A percentile compares a stretch with the other conserved stretches of the same genome.
These are phyloP conservation scores for Beauveria sp. DNA, from an alignment of 2,329 filamentous ascomycete genomes.

Conservation along the genomic window DNA sequence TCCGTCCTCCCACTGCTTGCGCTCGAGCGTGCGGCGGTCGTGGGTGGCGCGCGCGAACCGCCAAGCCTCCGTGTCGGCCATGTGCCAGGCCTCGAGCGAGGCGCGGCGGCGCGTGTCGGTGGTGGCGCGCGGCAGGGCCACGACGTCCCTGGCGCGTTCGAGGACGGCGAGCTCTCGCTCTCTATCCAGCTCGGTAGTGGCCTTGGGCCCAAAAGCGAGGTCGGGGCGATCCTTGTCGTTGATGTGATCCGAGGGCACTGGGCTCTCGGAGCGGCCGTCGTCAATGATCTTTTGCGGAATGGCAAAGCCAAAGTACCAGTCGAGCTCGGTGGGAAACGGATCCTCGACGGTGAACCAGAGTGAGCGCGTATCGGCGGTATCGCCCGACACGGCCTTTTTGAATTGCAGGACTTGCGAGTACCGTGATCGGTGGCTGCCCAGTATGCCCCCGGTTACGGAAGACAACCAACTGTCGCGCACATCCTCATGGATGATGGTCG, in stretches of 20 bases:
- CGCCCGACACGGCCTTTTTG: constrained; percentile 73
- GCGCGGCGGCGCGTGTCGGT: constrained; percentile 40
- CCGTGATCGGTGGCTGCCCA: constrained; percentile 53
- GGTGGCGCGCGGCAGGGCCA: constrained; percentile 38
- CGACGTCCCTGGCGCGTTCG: constrained; percentile 36
- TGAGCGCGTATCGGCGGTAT: constrained; percentile 53
- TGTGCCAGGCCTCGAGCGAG: constrained; percentile 57
- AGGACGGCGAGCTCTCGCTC: constrained; percentile 49
- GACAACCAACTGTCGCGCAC: constrained; percentile 73
- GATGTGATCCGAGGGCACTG: constrained; percentile 19
- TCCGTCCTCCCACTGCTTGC: constrained; percentile 64
- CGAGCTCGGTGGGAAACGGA: constrained; percentile 59
- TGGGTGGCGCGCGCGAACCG: constrained; percentile 63
- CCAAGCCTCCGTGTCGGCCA: constrained; percentile 73
- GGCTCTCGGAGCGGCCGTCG: constrained; percentile 23
- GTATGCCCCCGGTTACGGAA: constrained; percentile 60
- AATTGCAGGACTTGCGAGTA: constrained; percentile 62
- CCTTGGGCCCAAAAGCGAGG: constrained; percentile 40
- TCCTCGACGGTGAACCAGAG: constrained; percentile 76
- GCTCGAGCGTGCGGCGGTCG: constrained; percentile 55
- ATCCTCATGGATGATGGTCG: constrained; percentile 59
- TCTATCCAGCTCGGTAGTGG: constrained; percentile 41
- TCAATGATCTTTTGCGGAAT: constrained; percentile 54
- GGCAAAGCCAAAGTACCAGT: constrained; percentile 85
- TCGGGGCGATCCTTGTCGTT: constrained; percentile 20